Conservation (phyloP, 176 grass and related monocot genomes). For the Avena sativa region DNA sequence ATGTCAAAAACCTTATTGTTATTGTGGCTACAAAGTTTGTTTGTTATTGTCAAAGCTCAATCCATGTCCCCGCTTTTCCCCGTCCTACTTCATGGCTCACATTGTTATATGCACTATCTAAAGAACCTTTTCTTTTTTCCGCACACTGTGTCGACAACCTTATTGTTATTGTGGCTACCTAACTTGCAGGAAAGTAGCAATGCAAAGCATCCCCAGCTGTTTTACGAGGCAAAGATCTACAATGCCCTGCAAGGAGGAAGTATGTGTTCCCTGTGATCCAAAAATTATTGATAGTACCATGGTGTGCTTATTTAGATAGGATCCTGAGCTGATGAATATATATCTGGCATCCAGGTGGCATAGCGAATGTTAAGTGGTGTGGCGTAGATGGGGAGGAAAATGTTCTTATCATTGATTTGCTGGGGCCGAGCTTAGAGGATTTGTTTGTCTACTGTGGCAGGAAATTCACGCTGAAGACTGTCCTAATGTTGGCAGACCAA, state of each 20-base stretch:
- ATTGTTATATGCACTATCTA: neutral
- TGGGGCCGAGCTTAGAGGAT: slow-evolving; percentile 77
- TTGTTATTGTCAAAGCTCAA: slow-evolving; percentile 20
- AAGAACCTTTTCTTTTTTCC: neutral
- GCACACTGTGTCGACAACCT: neutral
- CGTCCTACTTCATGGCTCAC: slow-evolving; percentile 7
- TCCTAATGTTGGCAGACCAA: slow-evolving; percentile 82
- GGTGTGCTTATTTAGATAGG: neutral
- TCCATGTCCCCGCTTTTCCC: neutral
- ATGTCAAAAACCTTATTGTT: neutral
- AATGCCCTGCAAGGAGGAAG: slow-evolving; percentile 71
- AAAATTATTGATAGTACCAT: neutral
- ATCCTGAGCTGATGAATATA: slow-evolving; percentile 3
- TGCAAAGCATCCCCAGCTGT: slow-evolving; percentile 73
- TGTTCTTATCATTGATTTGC: slow-evolving; percentile 77
- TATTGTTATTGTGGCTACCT: slow-evolving; percentile 31
- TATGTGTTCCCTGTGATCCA: slow-evolving; percentile 34
- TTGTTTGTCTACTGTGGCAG: slow-evolving; percentile 70
- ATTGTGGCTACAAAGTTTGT: neutral
- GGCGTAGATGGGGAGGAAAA: slow-evolving; percentile 72
- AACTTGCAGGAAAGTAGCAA: slow-evolving; percentile 60
- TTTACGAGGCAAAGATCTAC: slow-evolving; percentile 87
- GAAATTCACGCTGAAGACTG: slow-evolving; percentile 74
- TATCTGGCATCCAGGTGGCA: slow-evolving; percentile 60
- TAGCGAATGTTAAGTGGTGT: slow-evolving; percentile 78